Conservation (phyloP, 352 stramenopile species). For the Pseudoperonospora humuli region DNA sequence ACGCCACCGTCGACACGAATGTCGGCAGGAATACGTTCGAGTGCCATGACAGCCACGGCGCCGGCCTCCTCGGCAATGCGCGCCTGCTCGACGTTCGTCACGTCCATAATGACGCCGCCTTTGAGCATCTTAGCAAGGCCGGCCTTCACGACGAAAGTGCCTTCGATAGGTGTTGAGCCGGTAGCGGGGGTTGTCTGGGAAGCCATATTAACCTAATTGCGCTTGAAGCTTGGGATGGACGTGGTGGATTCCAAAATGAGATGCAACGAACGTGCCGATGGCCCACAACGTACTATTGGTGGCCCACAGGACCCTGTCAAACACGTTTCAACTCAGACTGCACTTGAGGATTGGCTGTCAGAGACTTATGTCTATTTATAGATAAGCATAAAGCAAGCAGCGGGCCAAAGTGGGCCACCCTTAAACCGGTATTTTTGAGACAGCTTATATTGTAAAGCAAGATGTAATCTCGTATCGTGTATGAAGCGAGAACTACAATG, state of each 20-base stretch:
- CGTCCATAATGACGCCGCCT: slow-evolving; percentile 97
- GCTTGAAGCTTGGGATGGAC: slow-evolving; percentile 4
- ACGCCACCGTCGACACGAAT: slow-evolving; percentile 95
- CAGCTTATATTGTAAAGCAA: too few relatives aligned
- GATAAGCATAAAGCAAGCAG: not conserved
- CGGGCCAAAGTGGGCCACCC: not conserved
- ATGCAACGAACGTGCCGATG: not conserved
- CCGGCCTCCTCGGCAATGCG: slow-evolving; percentile 96
- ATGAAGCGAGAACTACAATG: slow-evolving; percentile 60
- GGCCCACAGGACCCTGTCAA: slow-evolving; percentile 1
- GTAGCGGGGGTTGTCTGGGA: slow-evolving; percentile 17
- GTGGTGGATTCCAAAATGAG: slow-evolving; percentile 13
- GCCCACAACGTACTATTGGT: slow-evolving; percentile 5
- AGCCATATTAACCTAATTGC: slow-evolving; percentile 27
- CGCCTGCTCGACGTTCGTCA: slow-evolving; percentile 88
- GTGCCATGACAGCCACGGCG: slow-evolving; percentile 96
- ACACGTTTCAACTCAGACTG: not conserved
- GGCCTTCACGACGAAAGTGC: slow-evolving; percentile 90
- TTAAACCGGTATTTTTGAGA: too few relatives aligned
- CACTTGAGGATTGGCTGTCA: not conserved
- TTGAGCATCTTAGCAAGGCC: slow-evolving; percentile 98
- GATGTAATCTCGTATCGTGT: not conserved
- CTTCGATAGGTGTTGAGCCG: slow-evolving; percentile 40
- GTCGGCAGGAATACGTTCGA: slow-evolving; percentile 97
- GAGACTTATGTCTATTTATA: not conserved